A percentile compares a stretch with the other conserved stretches of the same genome.
Evolutionary conservation across 1,284 basidiomycete genomes (phyloP).

Genomic region (Apiotrichum laibachii): DNA sequence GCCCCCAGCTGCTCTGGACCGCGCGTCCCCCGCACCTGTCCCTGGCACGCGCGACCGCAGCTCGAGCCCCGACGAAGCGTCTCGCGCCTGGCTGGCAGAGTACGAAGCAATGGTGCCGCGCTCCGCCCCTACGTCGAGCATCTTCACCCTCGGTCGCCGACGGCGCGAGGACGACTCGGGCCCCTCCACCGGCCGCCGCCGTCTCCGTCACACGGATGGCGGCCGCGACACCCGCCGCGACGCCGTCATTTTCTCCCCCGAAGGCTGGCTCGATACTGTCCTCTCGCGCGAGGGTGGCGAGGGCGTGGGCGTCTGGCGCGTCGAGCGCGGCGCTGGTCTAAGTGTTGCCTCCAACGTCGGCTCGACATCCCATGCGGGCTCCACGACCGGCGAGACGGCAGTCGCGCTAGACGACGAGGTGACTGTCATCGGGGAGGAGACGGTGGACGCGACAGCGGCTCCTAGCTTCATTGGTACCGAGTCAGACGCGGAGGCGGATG

Average conservation of each 20-base stretch:
- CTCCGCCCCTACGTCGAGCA: background rate
- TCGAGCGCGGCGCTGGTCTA: too few species aligned
- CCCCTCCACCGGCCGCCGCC: constrained; percentile 4
- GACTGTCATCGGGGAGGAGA: background rate
- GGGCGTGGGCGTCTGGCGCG: too few species aligned
- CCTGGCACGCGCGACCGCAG: background rate
- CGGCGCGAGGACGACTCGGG: constrained; percentile 7
- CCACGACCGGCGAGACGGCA: too few species aligned
- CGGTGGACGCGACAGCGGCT: background rate
- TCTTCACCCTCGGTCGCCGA: constrained; percentile 6
- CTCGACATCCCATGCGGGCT: too few species aligned
- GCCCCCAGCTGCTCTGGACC: constrained; percentile 4
- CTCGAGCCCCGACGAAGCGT: constrained; percentile 2
- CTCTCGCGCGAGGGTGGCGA: background rate
- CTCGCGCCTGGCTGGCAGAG: constrained; percentile 14
- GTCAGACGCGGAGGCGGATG: too few species aligned
- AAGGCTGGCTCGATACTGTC: constrained; percentile 7
- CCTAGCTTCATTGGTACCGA: too few species aligned
- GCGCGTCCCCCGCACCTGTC: background rate
- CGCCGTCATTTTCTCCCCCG: constrained; percentile 16
- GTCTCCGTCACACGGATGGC: constrained; percentile 2
- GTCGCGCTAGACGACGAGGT: background rate
- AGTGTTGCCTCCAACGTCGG: too few species aligned
- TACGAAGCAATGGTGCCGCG: background rate
- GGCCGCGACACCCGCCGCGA: constrained; percentile 19